These are phyloP conservation scores for Calonectria henricotiae DNA, from an alignment of 2,329 filamentous ascomycete genomes.

Conservation along the genomic window DNA sequence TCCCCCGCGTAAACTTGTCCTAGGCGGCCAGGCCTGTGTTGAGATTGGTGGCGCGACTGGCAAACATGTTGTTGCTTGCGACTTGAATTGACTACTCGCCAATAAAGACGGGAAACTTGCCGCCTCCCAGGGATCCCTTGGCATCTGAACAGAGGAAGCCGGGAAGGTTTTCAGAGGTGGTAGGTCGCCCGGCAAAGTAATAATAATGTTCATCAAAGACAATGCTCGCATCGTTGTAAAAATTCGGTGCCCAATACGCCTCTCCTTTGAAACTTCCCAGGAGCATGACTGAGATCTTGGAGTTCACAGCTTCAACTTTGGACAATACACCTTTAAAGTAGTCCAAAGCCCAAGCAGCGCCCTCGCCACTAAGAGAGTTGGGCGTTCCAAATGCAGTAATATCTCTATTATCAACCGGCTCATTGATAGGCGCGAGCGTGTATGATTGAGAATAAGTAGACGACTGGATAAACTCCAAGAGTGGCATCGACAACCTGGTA, in stretches of 20 bases:
- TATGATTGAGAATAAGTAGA: constrained; percentile 7
- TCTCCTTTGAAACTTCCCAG: constrained; percentile 34
- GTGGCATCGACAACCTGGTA: constrained; percentile 31
- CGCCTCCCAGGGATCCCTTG: not conserved
- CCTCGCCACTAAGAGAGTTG: constrained; percentile 23
- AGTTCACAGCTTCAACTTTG: constrained; percentile 24
- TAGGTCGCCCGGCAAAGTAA: constrained; percentile 30
- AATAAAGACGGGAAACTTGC: constrained; percentile 37
- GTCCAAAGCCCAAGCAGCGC: constrained; percentile 28
- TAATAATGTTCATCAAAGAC: constrained; percentile 35
- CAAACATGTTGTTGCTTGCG: constrained; percentile 26
- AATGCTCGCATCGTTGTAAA: constrained; percentile 17
- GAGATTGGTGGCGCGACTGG: constrained; percentile 9
- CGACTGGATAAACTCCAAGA: constrained; percentile 31
- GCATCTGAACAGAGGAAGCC: constrained; percentile 28
- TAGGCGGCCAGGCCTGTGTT: constrained; percentile 26
- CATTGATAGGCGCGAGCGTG: constrained; percentile 32
- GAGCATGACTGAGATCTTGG: constrained; percentile 33
- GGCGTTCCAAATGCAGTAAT: constrained; percentile 21
- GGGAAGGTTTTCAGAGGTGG: constrained; percentile 12
- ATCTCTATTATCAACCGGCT: constrained; percentile 31
- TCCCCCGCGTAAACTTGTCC: constrained; percentile 13
- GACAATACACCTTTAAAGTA: constrained; percentile 34
- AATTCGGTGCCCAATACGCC: constrained; percentile 31
- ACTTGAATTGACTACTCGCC: constrained; percentile 39